Evolutionary conservation across 1,284 basidiomycete species (phyloP), one percentile per base, ranked within the genome.

Genomic region (Rhodotorula sp.): DNA sequence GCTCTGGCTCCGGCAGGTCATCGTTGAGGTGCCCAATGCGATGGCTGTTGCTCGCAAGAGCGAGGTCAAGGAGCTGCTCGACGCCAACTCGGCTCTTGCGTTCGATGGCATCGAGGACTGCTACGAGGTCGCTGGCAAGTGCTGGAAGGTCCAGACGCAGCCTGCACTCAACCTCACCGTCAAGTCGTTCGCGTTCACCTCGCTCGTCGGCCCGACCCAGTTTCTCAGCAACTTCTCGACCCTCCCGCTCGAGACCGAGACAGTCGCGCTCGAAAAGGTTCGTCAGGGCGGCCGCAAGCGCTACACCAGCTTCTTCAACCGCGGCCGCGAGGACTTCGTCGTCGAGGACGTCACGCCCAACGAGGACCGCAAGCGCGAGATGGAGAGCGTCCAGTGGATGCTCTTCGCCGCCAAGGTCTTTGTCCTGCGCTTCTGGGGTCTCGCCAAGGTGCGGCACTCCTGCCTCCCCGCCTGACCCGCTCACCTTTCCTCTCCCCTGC

Each of bases 351-450:
- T 53, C 9, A 55, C 66, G 39, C 64, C 67, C 48, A 72, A 62
- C 59, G 70, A 72, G 62, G 65, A 72, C 36, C 70, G 84, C 36
- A 85, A 89, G 51, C 85, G 85, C 22, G 87, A 89, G 61, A 87
- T 91, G 86, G 86, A 87, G 80, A 89, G 88, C 72, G 87, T 89
- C 57, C 89, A 88, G 73, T 96, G 93, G 93, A 86, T 95, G 54
- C 89, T 90, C 0, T 94, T 94, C 78, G 94, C 94, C 8, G 86
- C 87, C 22, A 85, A 89, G n/a, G 88, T 91, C 0, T 85, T 94
- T 56, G 86, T 92, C 64, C 80, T 90, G 67, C 88, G 94, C 27
- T 95, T 96, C 85, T 94, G 90, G 87, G 88, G 90, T 64, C 85
- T 97, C 44, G 88, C 91, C 63, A 91, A 90, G 87, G 90, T 90